These are phyloP conservation scores for Chamaecyparis obtusa DNA, from an alignment of 75 land plant species.

Conservation along the genomic window DNA sequence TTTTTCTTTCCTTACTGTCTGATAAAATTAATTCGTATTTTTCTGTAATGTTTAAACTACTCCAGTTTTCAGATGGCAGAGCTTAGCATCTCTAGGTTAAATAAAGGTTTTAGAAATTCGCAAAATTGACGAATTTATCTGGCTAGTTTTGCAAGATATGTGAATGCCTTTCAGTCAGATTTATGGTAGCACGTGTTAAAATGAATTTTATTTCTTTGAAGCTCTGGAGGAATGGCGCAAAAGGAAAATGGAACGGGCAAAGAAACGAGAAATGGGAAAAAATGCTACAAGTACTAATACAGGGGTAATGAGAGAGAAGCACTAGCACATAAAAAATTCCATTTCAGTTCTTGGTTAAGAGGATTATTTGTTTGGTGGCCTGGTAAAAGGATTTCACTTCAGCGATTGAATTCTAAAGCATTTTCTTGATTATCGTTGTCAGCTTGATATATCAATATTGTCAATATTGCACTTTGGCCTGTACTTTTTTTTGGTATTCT, in stretches of 20 bases:
- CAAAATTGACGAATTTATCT: neutral
- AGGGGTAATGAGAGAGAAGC: neutral
- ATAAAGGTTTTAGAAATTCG: neutral
- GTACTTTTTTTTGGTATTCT: neutral
- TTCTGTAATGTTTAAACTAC: neutral
- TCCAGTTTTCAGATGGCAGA: neutral
- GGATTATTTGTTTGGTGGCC: neutral
- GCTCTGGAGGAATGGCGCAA: conserved; percentile 72
- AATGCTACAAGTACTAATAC: conserved; percentile 24
- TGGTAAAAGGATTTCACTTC: neutral
- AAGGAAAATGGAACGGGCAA: conserved; percentile 68
- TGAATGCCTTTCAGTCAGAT: neutral
- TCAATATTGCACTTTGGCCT: neutral
- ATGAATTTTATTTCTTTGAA: conserved; percentile 2
- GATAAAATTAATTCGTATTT: neutral
- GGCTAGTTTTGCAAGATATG: neutral
- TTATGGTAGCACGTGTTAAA: neutral
- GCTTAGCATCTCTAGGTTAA: neutral
- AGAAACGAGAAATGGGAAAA: conserved; percentile 41
- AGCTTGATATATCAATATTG: neutral
- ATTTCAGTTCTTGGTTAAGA: neutral
- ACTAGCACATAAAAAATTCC: neutral
- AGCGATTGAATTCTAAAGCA: neutral
- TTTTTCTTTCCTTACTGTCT: neutral
- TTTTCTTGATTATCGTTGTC: neutral